phyloP scores from a whole-genome alignment of 2,329 filamentous ascomycete genomes.

The Amylocarpus encephaloides region DNA sequence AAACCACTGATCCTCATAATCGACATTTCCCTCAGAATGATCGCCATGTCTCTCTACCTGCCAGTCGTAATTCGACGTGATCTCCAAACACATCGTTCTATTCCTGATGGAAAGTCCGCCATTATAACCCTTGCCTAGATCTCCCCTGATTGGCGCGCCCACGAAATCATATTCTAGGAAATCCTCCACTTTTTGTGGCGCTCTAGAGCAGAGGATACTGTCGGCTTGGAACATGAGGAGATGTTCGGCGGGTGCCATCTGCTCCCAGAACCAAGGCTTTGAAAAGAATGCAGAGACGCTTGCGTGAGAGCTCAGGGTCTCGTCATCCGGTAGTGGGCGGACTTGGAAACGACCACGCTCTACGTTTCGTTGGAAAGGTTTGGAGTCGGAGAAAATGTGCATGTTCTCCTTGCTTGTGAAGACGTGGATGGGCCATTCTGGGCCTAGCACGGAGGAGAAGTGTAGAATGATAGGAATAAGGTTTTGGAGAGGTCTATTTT shows the following conservation, averaged over 20 bases:
- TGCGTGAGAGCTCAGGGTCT: constrained; percentile 27
- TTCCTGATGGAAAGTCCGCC: constrained; percentile 32
- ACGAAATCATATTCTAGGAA: constrained; percentile 30
- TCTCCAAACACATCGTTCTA: constrained; percentile 25
- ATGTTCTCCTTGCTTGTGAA: constrained; percentile 29
- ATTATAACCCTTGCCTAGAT: constrained; percentile 20
- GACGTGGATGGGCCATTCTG: constrained; percentile 36
- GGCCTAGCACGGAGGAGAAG: constrained; percentile 33
- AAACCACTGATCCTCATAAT: constrained; percentile 17
- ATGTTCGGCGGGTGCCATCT: constrained; percentile 24
- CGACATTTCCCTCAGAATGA: constrained; percentile 17
- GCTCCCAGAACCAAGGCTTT: constrained; percentile 25
- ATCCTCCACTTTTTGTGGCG: constrained; percentile 22
- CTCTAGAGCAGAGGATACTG: constrained; percentile 25
- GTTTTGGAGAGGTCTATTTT: constrained; percentile 3
- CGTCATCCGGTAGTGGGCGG: constrained; percentile 30
- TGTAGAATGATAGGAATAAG: constrained; percentile 32
- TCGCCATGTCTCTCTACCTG: constrained; percentile 17
- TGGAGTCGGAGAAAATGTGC: neutral
- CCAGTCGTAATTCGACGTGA: constrained; percentile 5
- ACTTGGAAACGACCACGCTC: constrained; percentile 29
- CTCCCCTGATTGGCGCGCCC: constrained; percentile 17
- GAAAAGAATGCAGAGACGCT: constrained; percentile 30
- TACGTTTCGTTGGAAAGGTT: constrained; percentile 25
- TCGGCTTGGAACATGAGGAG: constrained; percentile 28